Conservation (phyloP, 2,329 filamentous ascomycete species). For the Cryphonectria radicalis region DNA sequence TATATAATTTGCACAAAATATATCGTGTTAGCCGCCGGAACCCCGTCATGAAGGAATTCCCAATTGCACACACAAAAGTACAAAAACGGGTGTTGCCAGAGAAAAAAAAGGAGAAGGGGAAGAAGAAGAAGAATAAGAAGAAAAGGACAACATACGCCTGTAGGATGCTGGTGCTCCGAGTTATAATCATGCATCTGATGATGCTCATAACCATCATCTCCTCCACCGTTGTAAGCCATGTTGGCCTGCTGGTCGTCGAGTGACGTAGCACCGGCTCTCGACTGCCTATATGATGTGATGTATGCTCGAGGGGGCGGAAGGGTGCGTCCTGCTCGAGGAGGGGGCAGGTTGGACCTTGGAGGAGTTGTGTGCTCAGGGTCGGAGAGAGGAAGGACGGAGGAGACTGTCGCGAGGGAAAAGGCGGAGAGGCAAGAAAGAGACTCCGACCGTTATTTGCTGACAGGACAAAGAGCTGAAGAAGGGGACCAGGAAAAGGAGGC, state of each 20-base stretch:
- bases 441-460: background rate
- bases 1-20: slow-evolving; percentile 35
- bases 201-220: slow-evolving; percentile 62
- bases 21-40: slow-evolving; percentile 16
- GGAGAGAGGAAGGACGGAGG: background rate
- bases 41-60: background rate
- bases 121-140: slow-evolving; percentile 26
- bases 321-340: slow-evolving; percentile 2
- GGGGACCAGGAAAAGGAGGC: slow-evolving; percentile 9
- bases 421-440: slow-evolving; percentile 1
- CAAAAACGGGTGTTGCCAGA: background rate
- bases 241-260: slow-evolving; percentile 32
- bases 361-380: background rate
- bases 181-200: slow-evolving; percentile 72
- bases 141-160: slow-evolving; percentile 27
- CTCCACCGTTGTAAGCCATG: slow-evolving; percentile 69
- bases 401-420: slow-evolving; percentile 2
- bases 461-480: slow-evolving; percentile 10
- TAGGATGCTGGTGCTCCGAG: slow-evolving; percentile 41
- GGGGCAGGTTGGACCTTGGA: slow-evolving; percentile 3
- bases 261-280: slow-evolving; percentile 13
- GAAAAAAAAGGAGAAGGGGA: slow-evolving; percentile 18
- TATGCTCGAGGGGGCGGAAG: background rate
- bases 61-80: slow-evolving; percentile 4
- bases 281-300: background rate